Evolutionary conservation across 305 asterid genomes (phyloP), one percentile per base, ranked within the genome.

Genomic region (Salvia sclarea): DNA sequence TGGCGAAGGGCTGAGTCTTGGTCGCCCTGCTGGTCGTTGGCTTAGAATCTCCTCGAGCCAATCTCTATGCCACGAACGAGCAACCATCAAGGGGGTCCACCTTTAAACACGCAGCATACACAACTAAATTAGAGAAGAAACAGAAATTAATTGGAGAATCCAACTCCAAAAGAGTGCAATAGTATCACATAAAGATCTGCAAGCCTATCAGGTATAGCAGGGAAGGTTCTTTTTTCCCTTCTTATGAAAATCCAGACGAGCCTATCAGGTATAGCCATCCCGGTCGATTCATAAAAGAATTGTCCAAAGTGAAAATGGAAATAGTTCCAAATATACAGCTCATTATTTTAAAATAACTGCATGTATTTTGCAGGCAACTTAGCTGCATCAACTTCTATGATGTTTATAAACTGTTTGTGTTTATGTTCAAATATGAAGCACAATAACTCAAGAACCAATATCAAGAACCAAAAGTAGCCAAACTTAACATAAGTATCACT

Each of bases 71-170:
- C 97, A 91, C 44, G 98, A 94, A 50, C 81, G 95, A 68, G 97
- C 96, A 68, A 91, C 98, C 96, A 84, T 85, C 95, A 89, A 83
- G 0, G 98, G 93, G 4, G 86, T 91, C 91, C 97, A 91, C 65
- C 98, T 94, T 56, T 44, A 16, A 66, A 63, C 75, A 76, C n/a
- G 28, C 17, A 78, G 38, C 38, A 56, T 17, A 48, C 17, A 63
- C 61, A 24, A 71, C 40, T 33, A 38, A 61, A 66, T 49, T 52
- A 50, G 64, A 43, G 13, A 14, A 60, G 8, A 66, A 44, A 31
- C 38, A 35, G 14, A 72, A 69, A 33, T 25, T 22, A 28, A 65
- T 3, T 20, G 41, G 31, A 38, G 22, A 25, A 4, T 11, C 33
- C 0, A 38, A 38, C 5, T 12, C n/a, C 44, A 38, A 38, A n/a